Evolutionary conservation across 139 green algal species (phyloP).

Genomic region (Asterochloris sp.): DNA sequence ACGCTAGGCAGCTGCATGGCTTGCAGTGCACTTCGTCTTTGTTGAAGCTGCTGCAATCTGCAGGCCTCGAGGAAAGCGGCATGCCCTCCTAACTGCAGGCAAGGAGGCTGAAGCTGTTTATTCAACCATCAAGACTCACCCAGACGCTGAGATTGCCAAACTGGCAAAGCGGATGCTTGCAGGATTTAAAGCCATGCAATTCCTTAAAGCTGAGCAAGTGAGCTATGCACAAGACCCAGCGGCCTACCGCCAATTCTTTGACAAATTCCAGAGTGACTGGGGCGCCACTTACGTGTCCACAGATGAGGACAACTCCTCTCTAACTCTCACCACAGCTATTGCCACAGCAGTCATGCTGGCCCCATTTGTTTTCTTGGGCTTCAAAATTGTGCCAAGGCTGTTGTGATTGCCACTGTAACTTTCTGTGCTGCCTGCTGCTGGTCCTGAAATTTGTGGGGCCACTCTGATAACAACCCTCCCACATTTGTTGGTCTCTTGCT

Average conservation of each 20-base stretch:
- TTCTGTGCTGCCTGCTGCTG: no score
- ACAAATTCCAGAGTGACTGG: constrained; percentile 3
- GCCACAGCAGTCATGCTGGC: constrained; percentile 17
- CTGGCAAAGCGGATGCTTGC: constrained; percentile 76
- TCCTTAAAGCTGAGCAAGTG: constrained; percentile 49
- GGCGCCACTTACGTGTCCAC: constrained; percentile 2
- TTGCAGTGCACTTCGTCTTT: no score
- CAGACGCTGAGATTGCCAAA: constrained; percentile 44
- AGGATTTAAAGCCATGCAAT: constrained; percentile 62
- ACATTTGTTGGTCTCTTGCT: no score
- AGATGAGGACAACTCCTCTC: constrained; percentile 5
- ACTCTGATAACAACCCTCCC: no score
- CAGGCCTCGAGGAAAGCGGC: no score
- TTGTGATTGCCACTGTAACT: no score
- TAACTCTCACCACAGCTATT: background rate
- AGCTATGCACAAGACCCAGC: constrained; percentile 25
- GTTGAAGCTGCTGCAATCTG: no score
- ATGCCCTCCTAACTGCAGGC: background rate
- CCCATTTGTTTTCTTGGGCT: constrained; percentile 9
- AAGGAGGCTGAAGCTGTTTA: constrained; percentile 67
- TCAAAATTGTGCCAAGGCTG: constrained; percentile 2
- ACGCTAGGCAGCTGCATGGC: no score
- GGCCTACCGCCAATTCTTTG: constrained; percentile 53
- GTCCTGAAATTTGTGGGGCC: no score
- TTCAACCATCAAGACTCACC: constrained; percentile 49